Percentiles rank a stretch among this genome's conserved stretches.
Evolutionary conservation across 148 eudicot genomes (phyloP).

Genomic region (Rheum nobile): DNA sequence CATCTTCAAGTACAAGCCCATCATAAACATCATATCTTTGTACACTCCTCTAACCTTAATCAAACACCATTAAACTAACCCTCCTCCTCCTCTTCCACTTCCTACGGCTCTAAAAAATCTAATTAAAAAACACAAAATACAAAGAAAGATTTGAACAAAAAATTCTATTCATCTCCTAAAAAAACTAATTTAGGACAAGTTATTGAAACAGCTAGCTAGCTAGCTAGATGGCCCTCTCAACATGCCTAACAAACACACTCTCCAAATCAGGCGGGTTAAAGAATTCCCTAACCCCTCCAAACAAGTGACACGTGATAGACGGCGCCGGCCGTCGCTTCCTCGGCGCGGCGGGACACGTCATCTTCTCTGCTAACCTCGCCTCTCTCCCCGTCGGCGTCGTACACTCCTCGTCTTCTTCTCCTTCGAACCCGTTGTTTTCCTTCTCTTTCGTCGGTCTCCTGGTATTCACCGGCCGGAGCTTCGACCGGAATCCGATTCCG

Average conservation of each 20-base stretch:
- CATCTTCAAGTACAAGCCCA: not conserved
- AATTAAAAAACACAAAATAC: not conserved
- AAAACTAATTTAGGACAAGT: no score
- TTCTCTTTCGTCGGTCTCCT: conserved; percentile 11
- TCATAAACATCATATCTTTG: conserved; percentile 3
- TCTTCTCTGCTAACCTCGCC: conserved; percentile 33
- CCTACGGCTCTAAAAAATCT: not conserved
- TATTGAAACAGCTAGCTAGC: not conserved
- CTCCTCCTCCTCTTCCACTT: not conserved
- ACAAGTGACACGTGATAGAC: not conserved
- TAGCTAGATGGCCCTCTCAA: conserved; percentile 19
- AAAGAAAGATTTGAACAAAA: not conserved
- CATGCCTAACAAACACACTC: conserved; percentile 33
- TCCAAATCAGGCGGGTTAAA: conserved; percentile 58
- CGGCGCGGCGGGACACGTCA: conserved; percentile 57
- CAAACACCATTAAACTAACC: not conserved
- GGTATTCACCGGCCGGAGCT: conserved; percentile 29
- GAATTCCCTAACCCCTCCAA: conserved; percentile 24
- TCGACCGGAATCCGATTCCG: conserved; percentile 30
- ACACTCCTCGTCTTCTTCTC: conserved; percentile 20
- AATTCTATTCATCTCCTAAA: conserved; percentile 12
- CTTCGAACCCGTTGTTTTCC: not conserved
- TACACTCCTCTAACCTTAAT: conserved; percentile 3
- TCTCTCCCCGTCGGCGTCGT: conserved; percentile 49
- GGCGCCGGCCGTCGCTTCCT: conserved; percentile 34